A percentile compares a stretch with the other conserved stretches of the same genome.
Evolutionary conservation across 106 monocot genomes (phyloP).

Genomic region (Agapanthus africanus): DNA sequence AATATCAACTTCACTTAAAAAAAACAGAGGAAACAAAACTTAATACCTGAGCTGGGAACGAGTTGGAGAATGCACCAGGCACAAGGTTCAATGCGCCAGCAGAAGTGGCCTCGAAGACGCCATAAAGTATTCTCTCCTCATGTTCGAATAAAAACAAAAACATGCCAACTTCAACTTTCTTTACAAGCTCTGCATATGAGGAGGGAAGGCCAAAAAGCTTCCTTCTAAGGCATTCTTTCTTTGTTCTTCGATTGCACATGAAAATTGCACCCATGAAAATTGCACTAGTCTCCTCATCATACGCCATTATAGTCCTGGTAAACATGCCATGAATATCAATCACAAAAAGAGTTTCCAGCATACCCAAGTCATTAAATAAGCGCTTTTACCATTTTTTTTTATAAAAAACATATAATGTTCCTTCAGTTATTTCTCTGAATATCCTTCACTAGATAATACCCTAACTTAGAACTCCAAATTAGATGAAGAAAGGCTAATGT

Average conservation of each 20-base stretch:
- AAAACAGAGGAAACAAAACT: neutral
- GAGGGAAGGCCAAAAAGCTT: constrained; percentile 47
- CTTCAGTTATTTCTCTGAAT: too few species aligned
- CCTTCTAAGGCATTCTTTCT: constrained; percentile 34
- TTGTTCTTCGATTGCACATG: constrained; percentile 41
- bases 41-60: constrained; percentile 48
- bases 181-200: constrained; percentile 19
- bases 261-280: constrained; percentile 52
- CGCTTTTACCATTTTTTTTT: too few species aligned
- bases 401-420: too few species aligned
- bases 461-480: too few species aligned
- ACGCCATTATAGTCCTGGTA: constrained; percentile 22
- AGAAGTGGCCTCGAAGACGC: constrained; percentile 45
- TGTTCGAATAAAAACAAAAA: constrained; percentile 54
- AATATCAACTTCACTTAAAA: too few species aligned
- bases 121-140: constrained; percentile 46
- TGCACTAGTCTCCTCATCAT: neutral
- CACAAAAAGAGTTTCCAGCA: neutral
- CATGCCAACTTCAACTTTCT: constrained; percentile 31
- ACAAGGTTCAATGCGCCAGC: constrained; percentile 39
- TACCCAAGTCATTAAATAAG: too few species aligned
- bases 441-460: too few species aligned
- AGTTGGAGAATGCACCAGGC: constrained; percentile 25
- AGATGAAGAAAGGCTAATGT: too few species aligned
- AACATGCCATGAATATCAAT: constrained; percentile 8